These are phyloP conservation scores for Solanum corneliomulleri DNA, from an alignment of 257 asterid genomes.

Conservation along the genomic window DNA sequence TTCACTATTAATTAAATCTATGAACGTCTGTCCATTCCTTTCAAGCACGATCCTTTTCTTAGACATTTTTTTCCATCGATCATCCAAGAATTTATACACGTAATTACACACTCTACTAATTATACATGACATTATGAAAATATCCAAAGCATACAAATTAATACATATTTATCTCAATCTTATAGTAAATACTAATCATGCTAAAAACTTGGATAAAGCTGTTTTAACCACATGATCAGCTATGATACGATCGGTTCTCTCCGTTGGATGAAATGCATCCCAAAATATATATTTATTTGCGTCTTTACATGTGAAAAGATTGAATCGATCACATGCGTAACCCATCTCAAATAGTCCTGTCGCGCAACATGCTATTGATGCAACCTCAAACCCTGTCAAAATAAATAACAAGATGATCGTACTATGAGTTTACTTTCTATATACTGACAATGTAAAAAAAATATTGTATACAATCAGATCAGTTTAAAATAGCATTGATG, in stretches of 20 bases:
- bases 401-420: not conserved
- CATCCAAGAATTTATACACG: not conserved
- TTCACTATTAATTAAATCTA: not conserved
- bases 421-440: not conserved
- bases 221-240: conserved; percentile 43
- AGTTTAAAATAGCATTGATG: not conserved
- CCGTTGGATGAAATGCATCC: conserved; percentile 89
- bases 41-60: not conserved
- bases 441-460: not conserved
- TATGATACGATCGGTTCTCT: conserved; percentile 42
- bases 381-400: conserved; percentile 45
- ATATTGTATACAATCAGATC: too few relatives aligned
- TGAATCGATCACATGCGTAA: conserved; percentile 37
- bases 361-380: conserved; percentile 60
- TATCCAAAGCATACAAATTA: not conserved
- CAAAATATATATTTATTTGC: conserved; percentile 73
- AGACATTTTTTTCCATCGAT: not conserved
- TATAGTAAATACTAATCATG: not conserved
- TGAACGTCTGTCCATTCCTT: not conserved
- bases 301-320: conserved; percentile 50
- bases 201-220: conserved; percentile 23
- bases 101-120: not conserved
- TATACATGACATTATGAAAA: not conserved
- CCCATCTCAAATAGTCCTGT: conserved; percentile 88
- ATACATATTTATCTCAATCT: not conserved